These are phyloP conservation scores for Prunus padus DNA, from an alignment of 306 rosid species.

Conservation along the genomic window DNA sequence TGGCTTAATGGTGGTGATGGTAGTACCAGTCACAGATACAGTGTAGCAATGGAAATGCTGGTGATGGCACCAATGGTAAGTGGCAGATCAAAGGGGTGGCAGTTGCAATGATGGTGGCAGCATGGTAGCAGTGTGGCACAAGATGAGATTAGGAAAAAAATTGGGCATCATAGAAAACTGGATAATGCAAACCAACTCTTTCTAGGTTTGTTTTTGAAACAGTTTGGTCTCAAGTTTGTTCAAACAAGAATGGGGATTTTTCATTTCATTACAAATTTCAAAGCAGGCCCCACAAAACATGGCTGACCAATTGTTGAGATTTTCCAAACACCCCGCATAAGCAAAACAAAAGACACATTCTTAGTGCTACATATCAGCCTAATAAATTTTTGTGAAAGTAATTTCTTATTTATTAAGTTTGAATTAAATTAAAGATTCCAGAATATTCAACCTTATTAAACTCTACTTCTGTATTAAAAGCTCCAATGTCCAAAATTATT, in stretches of 20 bases:
- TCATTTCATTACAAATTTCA: neutral
- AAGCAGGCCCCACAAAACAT: neutral
- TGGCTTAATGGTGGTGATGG: neutral
- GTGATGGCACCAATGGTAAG: neutral
- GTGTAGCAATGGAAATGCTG: neutral
- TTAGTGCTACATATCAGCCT: no score
- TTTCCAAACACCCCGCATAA: neutral
- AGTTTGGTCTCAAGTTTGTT: neutral
- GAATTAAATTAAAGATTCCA: no score
- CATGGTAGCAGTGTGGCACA: neutral
- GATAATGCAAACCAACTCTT: neutral
- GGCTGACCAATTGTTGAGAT: neutral
- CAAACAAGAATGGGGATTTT: neutral
- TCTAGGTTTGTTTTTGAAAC: neutral
- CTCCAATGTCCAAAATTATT: neutral
- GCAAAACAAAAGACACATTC: neutral
- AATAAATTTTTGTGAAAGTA: no score
- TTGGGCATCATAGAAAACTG: no score
- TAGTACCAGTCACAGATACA: neutral
- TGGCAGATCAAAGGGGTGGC: neutral
- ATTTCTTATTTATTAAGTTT: neutral
- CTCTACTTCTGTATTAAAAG: neutral
- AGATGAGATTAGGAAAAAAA: neutral
- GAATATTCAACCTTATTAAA: neutral
- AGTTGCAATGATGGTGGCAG: neutral